Percentiles rank a stretch among this genome's conserved stretches.
Conservation (phyloP, 108 stramenopile genomes). For the Fragilariopsis cylindrus region DNA sequence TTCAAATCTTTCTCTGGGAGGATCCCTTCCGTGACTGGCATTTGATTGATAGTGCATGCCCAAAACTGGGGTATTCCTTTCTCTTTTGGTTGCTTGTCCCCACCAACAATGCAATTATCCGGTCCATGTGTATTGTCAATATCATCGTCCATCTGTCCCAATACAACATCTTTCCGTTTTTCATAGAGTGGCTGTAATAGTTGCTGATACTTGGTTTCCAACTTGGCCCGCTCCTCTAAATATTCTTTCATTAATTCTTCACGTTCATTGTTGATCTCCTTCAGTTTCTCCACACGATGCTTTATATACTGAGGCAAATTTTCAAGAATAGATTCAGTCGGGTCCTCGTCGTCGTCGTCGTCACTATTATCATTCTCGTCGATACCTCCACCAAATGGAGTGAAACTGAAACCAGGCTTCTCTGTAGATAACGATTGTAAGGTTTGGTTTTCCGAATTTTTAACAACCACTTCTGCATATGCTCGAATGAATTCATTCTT, state of each 20-base stretch:
- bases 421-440: neutral
- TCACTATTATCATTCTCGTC: constrained; percentile 32
- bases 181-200: constrained; percentile 67
- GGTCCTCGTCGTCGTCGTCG: constrained; percentile 43
- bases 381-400: neutral
- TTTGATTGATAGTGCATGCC: constrained; percentile 75
- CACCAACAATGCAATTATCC: constrained; percentile 25
- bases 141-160: constrained; percentile 43
- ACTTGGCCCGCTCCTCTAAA: constrained; percentile 68
- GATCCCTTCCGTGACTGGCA: constrained; percentile 68
- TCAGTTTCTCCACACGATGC: constrained; percentile 61
- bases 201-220: constrained; percentile 75
- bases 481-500: constrained; percentile 75
- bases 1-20: constrained; percentile 85
- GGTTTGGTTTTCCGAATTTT: constrained; percentile 21
- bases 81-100: constrained; percentile 26
- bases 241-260: constrained; percentile 64
- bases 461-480: constrained; percentile 65
- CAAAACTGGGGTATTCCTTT: constrained; percentile 91
- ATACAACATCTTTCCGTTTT: constrained; percentile 52
- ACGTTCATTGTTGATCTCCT: constrained; percentile 57
- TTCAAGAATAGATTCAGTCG: constrained; percentile 23
- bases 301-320: constrained; percentile 55
- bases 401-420: neutral
- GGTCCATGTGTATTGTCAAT: constrained; percentile 17